Evolutionary conservation across 176 grass and related monocot genomes (phyloP).

Genomic region (Oryza meyeriana): DNA sequence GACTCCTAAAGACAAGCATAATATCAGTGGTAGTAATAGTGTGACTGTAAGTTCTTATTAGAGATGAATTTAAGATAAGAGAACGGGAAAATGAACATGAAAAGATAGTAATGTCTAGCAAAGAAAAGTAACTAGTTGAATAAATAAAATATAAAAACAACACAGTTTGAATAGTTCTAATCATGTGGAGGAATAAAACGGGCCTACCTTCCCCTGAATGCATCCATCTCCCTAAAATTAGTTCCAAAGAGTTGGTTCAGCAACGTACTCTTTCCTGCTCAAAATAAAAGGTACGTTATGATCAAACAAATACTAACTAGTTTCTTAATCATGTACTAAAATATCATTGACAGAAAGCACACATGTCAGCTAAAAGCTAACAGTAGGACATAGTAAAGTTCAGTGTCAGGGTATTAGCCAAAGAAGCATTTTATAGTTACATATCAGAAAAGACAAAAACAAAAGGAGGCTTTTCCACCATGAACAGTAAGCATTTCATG

Average conservation of each 20-base stretch:
- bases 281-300: background rate
- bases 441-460: background rate
- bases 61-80: conserved; percentile 1
- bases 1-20: conserved; percentile 61
- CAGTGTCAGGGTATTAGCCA: background rate
- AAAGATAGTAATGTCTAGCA: background rate
- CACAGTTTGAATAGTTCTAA: background rate
- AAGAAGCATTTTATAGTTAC: background rate
- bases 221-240: conserved; percentile 93
- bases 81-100: background rate
- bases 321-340: background rate
- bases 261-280: conserved; percentile 93
- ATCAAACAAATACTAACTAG: background rate
- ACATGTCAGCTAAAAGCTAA: background rate
- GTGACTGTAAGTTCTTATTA: background rate
- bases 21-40: background rate
- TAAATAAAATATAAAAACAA: background rate
- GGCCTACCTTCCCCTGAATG: conserved; percentile 82
- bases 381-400: background rate
- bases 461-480: background rate
- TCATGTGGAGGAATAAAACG: background rate
- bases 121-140: background rate
- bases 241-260: conserved; percentile 90
- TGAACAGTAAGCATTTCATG: background rate
- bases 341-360: background rate